Evolutionary conservation across 495 filamentous ascomycete species (phyloP).

Genomic region (Pyrenopolyporus hunteri): DNA sequence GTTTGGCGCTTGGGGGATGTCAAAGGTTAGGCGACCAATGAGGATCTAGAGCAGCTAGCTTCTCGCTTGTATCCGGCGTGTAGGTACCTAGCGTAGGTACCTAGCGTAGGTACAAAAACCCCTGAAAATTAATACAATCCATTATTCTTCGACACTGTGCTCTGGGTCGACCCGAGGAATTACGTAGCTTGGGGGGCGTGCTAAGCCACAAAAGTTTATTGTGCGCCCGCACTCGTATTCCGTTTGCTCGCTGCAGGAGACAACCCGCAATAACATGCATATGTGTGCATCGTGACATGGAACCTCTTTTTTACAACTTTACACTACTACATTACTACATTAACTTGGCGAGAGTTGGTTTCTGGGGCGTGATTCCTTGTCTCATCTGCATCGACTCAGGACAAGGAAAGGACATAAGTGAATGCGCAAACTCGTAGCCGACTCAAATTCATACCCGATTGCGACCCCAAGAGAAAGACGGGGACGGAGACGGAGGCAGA

Average conservation of each 20-base stretch:
- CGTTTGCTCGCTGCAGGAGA: background rate
- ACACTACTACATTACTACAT: background rate
- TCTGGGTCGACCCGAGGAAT: background rate
- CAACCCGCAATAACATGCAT: background rate
- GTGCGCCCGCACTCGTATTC: conserved; percentile 7
- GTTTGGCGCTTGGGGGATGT: conserved; percentile 3
- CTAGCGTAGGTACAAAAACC: no score
- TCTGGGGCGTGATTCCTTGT: background rate
- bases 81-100: background rate
- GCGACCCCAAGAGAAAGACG: background rate
- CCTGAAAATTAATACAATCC: background rate
- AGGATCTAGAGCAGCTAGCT: background rate
- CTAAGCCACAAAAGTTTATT: conserved; percentile 35
- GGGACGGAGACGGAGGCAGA: no score
- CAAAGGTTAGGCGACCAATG: conserved; percentile 30
- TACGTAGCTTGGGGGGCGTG: conserved; percentile 27
- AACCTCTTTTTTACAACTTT: background rate
- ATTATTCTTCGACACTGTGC: background rate
- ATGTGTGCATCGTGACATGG: conserved; percentile 9
- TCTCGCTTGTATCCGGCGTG: conserved; percentile 12
- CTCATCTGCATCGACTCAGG: background rate
- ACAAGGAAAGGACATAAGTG: background rate
- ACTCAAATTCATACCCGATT: background rate
- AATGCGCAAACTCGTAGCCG: background rate
- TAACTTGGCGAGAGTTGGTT: background rate